Evolutionary conservation across 2,329 filamentous ascomycete species (phyloP), one percentile per base, ranked within the genome.

Genomic region (Ophiostoma montium): DNA sequence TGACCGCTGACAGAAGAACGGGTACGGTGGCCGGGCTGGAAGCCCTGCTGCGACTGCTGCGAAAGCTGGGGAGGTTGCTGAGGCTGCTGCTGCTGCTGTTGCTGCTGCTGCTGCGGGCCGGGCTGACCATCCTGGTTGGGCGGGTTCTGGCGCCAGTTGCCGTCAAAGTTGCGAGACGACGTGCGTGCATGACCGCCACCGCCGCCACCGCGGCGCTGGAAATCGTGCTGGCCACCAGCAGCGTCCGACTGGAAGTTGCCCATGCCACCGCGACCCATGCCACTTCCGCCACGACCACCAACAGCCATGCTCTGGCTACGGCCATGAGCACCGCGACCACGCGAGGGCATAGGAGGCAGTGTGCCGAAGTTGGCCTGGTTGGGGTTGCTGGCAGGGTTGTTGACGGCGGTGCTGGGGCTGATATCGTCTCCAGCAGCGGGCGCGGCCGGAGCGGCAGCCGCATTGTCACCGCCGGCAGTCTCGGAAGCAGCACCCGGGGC

Each of bases 221-320:
- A 84, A 57, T 92, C 86, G 53, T 56, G 62, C 41, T 62, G 63
- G 35, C 66, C 58, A n/a, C 54, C 53, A 10, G 50, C 44, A 42
- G 68, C 63, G 50, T 83, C 63, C 39, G 62, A 66, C 38, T 63
- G 63, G 64, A 88, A 86, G 55, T 62, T 65, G 50, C 63, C 59
- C 33, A 65, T 58, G 46, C 77, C 79, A 55, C 82, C 80, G 52
- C 84, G 81, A 56, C 84, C 81, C 50, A 74, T 71, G 57, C 74
- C 75, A 54, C 84, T 83, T 58, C 75, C 76, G 47, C 75, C 75
- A 42, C 80, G 75, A 53, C 81, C 81, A 53, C 81, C 81, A 48
- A 80, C 77, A 59, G 86, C 87, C 78, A 95, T 90, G 65, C 90
- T 94, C 69, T 98, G 94, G 66, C 90, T 86, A 62, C 90, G 77